phyloP scores from a whole-genome alignment of 2,329 filamentous ascomycete genomes.

The Diaporthe ilicicola region DNA sequence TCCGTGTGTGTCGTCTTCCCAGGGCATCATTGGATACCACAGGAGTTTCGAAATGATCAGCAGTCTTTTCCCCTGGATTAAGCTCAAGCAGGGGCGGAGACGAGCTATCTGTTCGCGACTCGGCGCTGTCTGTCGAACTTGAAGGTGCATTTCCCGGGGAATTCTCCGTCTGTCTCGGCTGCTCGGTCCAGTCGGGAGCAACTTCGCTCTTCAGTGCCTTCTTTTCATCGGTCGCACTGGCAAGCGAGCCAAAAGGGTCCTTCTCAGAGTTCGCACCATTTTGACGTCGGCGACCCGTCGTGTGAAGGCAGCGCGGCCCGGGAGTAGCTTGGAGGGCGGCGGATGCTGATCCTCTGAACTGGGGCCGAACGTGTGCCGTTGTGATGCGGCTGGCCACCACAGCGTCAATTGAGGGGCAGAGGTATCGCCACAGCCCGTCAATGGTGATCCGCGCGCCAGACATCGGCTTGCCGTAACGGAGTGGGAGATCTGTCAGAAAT shows the following conservation, averaged over 20 bases:
- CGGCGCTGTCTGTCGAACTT: not conserved
- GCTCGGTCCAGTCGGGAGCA: not conserved
- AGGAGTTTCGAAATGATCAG: not conserved
- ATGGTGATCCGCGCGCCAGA: constrained; percentile 49
- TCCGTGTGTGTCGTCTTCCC: not conserved
- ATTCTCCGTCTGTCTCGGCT: not conserved
- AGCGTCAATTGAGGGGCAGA: constrained; percentile 65
- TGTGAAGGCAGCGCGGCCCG: constrained; percentile 16
- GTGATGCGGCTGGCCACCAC: constrained; percentile 46
- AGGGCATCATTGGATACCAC: not conserved
- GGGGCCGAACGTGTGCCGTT: constrained; percentile 19
- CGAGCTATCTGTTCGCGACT: not conserved
- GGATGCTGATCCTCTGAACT: constrained; percentile 26
- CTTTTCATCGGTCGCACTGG: not conserved
- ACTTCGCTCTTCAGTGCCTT: not conserved
- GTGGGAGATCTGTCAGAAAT: not conserved
- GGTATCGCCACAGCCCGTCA: constrained; percentile 71
- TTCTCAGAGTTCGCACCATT: not conserved
- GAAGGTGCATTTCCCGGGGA: not conserved
- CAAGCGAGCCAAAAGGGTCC: constrained; percentile 1
- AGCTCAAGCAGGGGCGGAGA: not conserved
- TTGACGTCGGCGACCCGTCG: not conserved
- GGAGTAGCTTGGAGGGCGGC: not conserved
- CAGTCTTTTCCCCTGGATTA: not conserved
- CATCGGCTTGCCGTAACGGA: constrained; percentile 40